Evolutionary conservation across 2,329 filamentous ascomycete genomes (phyloP), one percentile per base, ranked within the genome.

Genomic region (Apiospora rasikravindrae): DNA sequence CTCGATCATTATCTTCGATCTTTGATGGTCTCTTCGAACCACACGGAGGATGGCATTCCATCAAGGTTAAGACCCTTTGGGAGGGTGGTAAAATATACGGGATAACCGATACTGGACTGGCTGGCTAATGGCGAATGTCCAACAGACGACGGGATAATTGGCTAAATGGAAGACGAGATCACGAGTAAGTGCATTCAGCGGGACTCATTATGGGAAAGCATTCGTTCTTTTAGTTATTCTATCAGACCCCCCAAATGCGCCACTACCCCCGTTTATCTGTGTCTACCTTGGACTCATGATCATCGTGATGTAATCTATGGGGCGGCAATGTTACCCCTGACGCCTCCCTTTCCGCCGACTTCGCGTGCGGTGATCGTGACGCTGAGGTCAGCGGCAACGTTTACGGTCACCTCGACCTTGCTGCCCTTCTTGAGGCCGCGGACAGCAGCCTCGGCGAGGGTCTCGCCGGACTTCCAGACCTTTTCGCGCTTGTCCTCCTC

Each of bases 401-500:
- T 97, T 79, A 98, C 90, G 81, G 94, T 97, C 71, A 98, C 91
- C 87, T 99, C 96, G 76, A 99, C 91, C 87, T 98, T 98, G 79
- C 90, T 90, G 73, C 91, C 93, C 86, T 96, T 95, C 90, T 96
- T 96, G 77, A 97, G 90, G 73, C 88, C 94, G 83, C 90, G 93
- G 81, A 99, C 85, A 44, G 92, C 93, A 14, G 94, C 92, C 86
- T 99, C 96, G 73, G 95, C 95, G 73, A 99, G 89, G 42, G 92
- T 87, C 75, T 88, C 90, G 77, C 94, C 93, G 67, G 94, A 89
- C 88, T 97, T 98, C 94, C 95, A 98, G 73, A 96, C 87, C 88
- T 96, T 95, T 85, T 97, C 93, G 75, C 95, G 89, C 79, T 91
- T 88, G 85, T 98, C 95, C 83, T 98, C 95, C 83, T 98, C 93